Percentiles rank a stretch among this genome's conserved stretches.
Conservation (phyloP, 148 eudicot genomes). For the Vaccinium macrocarpon region DNA sequence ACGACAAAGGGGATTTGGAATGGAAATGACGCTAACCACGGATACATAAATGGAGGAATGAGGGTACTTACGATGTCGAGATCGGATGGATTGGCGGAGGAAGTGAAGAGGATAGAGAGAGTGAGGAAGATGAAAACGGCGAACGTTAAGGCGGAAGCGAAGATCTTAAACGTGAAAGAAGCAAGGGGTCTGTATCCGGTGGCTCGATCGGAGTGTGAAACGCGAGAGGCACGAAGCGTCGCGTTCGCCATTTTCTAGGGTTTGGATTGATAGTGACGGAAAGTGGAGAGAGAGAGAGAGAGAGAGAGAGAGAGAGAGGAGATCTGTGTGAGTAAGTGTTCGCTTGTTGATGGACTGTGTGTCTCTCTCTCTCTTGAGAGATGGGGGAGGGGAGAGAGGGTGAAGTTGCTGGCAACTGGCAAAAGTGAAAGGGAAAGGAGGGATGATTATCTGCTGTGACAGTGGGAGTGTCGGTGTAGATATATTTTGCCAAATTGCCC, state of each 20-base stretch:
- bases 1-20: too few species aligned
- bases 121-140: slow-evolving; percentile 30
- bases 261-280: background rate
- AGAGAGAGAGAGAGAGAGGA: background rate
- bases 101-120: slow-evolving; percentile 25
- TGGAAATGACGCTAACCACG: background rate
- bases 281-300: background rate
- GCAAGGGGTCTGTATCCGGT: background rate
- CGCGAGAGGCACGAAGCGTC: slow-evolving; percentile 16
- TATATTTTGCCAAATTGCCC: background rate
- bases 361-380: background rate
- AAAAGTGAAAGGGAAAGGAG: background rate
- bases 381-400: background rate
- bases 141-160: slow-evolving; percentile 20
- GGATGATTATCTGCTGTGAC: background rate
- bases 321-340: background rate
- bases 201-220: slow-evolving; percentile 4
- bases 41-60: background rate
- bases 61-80: slow-evolving; percentile 17
- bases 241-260: slow-evolving; percentile 11
- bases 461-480: background rate
- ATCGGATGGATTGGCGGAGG: slow-evolving; percentile 27
- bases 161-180: slow-evolving; percentile 17
- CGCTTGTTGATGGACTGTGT: background rate
- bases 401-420: slow-evolving; percentile 1